Conservation (phyloP, 495 filamentous ascomycete genomes). For the Pyrenula aspistea region DNA sequence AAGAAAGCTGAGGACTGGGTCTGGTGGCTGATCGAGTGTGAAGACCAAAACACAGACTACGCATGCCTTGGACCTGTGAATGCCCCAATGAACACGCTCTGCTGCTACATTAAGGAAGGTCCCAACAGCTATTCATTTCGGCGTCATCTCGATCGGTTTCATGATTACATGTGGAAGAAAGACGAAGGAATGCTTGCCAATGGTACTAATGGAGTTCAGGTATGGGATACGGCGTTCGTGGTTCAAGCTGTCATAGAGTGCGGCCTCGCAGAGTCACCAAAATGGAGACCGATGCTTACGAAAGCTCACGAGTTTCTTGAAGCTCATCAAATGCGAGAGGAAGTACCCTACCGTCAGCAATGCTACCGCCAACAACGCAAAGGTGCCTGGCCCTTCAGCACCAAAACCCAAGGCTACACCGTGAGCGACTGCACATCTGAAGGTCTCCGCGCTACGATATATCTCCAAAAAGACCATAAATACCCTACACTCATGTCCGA, state of each 20-base stretch:
- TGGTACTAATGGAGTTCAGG: slow-evolving; percentile 93
- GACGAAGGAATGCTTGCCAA: slow-evolving; percentile 87
- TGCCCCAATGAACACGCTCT: slow-evolving; percentile 74
- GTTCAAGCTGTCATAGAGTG: slow-evolving; percentile 73
- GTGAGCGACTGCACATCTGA: slow-evolving; percentile 92
- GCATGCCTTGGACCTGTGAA: slow-evolving; percentile 83
- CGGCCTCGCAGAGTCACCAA: slow-evolving; percentile 63
- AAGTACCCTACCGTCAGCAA: slow-evolving; percentile 61
- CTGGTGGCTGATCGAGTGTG: slow-evolving; percentile 67
- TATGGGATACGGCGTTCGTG: slow-evolving; percentile 87
- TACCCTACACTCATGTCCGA: slow-evolving; percentile 66
- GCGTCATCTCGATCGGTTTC: slow-evolving; percentile 64
- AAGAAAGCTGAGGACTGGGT: slow-evolving; percentile 63
- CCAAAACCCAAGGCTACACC: slow-evolving; percentile 80
- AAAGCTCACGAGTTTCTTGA: slow-evolving; percentile 82
- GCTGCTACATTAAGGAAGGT: slow-evolving; percentile 74
- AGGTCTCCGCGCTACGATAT: slow-evolving; percentile 73
- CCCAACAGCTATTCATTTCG: slow-evolving; percentile 63
- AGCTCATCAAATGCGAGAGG: slow-evolving; percentile 79
- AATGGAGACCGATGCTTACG: slow-evolving; percentile 72
- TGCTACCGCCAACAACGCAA: slow-evolving; percentile 90
- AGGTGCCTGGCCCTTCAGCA: slow-evolving; percentile 93
- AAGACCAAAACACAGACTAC: slow-evolving; percentile 86
- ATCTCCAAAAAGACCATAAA: slow-evolving; percentile 66
- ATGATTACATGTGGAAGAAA: slow-evolving; percentile 89